Base-by-base conservation (phyloP, 345 rosid genomes). In the Pistacia atlantica region DNA sequence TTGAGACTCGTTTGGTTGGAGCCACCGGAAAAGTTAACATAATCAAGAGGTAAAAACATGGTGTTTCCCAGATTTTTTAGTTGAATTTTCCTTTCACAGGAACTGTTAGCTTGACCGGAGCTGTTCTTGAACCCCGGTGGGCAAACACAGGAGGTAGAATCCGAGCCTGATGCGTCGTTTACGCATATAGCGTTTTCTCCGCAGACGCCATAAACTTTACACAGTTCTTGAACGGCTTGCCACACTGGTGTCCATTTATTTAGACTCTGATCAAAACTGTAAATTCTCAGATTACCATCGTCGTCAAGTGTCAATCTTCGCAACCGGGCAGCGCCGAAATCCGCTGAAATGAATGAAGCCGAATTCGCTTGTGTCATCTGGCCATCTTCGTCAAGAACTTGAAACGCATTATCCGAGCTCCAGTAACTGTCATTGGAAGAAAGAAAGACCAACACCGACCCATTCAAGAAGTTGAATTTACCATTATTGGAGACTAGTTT, bases 11-110 rank as follows among this genome's bases (percentile, higher is more conserved):
- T 75, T 78, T 82, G 83, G 56, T 84, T 45, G 10, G 81, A 71
- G 2, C 89, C 85, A 31, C 86, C 90, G 2, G 86, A 74, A 84
- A 86, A 90, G 54, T 86, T 87, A 35, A 90, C 92, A 70, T 82
- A 89, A 80, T 90, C 95, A 37, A 90, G 91, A 46, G 73, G 87
- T n/a, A 87, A 65, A 78, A 89, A 90, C 83, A 69, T 83, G 49
- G 89, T 78, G n/a, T 72, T 71, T 18, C 6, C 17, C 14, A 62
- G 46, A 20, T 64, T 52, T 0, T 48, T 55, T 2, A 88, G 46
- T 0, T 42, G 20, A 64, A 71, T 75, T 74, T 84, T 90, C 71
- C 86, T 82, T 55, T 71, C 42, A 57, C 95, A 90, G 0, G 81
- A 73, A 11, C 48, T 38, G 42, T 38, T 56, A 5, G 14, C 65